Conservation (phyloP, 176 grass and related monocot genomes). For the Leersia perrieri region DNA sequence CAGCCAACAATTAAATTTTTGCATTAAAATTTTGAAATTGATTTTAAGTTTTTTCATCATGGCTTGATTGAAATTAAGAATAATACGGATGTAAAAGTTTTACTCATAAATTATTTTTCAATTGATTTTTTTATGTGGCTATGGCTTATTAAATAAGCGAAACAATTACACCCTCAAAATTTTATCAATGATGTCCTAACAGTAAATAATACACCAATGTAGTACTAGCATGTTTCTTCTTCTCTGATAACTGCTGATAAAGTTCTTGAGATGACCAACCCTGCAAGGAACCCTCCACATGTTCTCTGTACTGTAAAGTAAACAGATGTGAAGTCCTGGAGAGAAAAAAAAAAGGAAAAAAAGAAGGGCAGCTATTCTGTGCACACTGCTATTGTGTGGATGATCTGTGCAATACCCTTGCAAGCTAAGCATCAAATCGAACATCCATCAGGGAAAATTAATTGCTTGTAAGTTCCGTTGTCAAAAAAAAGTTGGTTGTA, state of each 20-base stretch:
- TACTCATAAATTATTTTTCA: no score
- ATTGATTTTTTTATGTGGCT: no score
- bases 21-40: no score
- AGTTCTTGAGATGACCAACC: slow-evolving; percentile 15
- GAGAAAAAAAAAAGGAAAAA: not conserved
- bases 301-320: slow-evolving; percentile 26
- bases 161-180: no score
- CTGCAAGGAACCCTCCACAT: slow-evolving; percentile 21
- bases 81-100: no score
- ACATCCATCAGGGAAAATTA: not conserved
- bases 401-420: not conserved
- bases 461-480: no score
- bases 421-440: not conserved
- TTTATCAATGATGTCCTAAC: not conserved
- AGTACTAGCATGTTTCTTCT: not conserved
- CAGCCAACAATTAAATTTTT: no score
- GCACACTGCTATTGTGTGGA: not conserved
- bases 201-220: not conserved
- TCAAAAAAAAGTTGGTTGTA: no score
- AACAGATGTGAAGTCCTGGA: not conserved
- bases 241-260: not conserved
- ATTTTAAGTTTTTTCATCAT: no score
- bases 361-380: not conserved
- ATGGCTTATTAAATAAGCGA: no score
- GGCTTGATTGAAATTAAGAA: no score